Evolutionary conservation across 768 basidiomycete species (phyloP).

Genomic region (Solioccasus polychromus): DNA sequence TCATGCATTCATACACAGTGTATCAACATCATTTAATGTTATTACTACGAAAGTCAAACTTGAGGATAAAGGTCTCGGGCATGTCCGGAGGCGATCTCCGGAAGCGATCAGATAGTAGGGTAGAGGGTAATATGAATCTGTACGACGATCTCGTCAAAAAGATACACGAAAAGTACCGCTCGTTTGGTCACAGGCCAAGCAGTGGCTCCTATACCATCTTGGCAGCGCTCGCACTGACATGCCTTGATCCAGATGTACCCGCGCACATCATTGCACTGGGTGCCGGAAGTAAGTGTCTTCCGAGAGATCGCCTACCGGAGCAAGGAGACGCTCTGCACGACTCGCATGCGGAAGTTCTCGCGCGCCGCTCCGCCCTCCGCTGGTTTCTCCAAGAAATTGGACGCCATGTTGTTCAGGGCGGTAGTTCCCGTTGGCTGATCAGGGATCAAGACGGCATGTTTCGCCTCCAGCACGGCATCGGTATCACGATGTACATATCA

Average conservation of each 20-base stretch:
- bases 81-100: slow-evolving; percentile 6
- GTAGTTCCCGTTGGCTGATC: slow-evolving; percentile 51
- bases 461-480: slow-evolving; percentile 43
- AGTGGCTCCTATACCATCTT: slow-evolving; percentile 60
- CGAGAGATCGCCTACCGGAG: slow-evolving; percentile 54
- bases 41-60: slow-evolving; percentile 14
- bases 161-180: slow-evolving; percentile 43
- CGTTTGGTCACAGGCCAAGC: slow-evolving; percentile 49
- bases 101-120: slow-evolving; percentile 10
- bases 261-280: slow-evolving; percentile 65
- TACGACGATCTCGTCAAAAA: slow-evolving; percentile 32
- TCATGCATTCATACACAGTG: slow-evolving; percentile 14
- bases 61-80: not conserved
- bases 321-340: slow-evolving; percentile 84
- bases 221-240: slow-evolving; percentile 52
- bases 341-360: slow-evolving; percentile 90
- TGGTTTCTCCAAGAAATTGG: slow-evolving; percentile 78
- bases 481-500: slow-evolving; percentile 74
- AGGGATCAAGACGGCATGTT: slow-evolving; percentile 39
- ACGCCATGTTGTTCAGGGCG: slow-evolving; percentile 13
- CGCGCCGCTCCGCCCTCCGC: slow-evolving; percentile 69
- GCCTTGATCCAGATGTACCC: slow-evolving; percentile 19
- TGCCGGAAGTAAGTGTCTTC: slow-evolving; percentile 86
- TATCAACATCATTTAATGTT: slow-evolving; percentile 24
- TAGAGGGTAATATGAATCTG: slow-evolving; percentile 4